Conservation (phyloP, 306 rosid genomes). For the Lotus japonicus region DNA sequence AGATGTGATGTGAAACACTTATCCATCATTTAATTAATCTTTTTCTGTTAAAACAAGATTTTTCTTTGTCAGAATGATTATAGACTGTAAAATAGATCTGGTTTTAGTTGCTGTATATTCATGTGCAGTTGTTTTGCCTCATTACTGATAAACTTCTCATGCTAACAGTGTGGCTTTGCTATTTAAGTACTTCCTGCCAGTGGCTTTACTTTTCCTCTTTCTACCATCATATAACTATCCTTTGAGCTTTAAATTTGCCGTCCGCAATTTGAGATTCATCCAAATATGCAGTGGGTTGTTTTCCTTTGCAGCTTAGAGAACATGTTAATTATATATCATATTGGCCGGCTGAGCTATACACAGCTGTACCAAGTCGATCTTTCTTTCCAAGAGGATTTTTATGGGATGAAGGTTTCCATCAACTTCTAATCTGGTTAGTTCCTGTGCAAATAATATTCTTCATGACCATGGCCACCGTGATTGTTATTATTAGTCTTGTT, state of each 20-base stretch:
- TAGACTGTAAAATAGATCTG: background rate
- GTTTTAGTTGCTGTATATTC: background rate
- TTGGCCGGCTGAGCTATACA: conserved; percentile 96
- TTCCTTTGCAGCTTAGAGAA: conserved; percentile 52
- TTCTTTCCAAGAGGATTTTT: conserved; percentile 96
- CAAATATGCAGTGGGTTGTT: conserved; percentile 24
- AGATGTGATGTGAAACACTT: too few relatives aligned
- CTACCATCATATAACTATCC: background rate
- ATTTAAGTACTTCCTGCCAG: background rate
- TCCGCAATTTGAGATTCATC: conserved; percentile 22
- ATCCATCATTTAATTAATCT: too few relatives aligned
- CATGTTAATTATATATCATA: conserved; percentile 49
- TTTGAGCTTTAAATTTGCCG: conserved; percentile 11
- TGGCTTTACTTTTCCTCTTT: background rate
- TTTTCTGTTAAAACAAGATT: too few relatives aligned
- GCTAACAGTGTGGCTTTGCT: background rate
- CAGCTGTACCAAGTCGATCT: conserved; percentile 95
- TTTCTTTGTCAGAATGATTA: background rate
- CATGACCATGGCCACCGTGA: background rate
- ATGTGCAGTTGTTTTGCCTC: background rate
- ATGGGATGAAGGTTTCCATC: conserved; percentile 99
- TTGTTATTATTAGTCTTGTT: conserved; percentile 1
- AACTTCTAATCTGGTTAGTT: conserved; percentile 79
- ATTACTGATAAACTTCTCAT: background rate
- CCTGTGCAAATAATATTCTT: background rate